A percentile compares a stretch with the other conserved stretches of the same genome.
These are phyloP conservation scores for Vitellaria paradoxa DNA, from an alignment of 179 eudicot genomes.

Conservation along the genomic window DNA sequence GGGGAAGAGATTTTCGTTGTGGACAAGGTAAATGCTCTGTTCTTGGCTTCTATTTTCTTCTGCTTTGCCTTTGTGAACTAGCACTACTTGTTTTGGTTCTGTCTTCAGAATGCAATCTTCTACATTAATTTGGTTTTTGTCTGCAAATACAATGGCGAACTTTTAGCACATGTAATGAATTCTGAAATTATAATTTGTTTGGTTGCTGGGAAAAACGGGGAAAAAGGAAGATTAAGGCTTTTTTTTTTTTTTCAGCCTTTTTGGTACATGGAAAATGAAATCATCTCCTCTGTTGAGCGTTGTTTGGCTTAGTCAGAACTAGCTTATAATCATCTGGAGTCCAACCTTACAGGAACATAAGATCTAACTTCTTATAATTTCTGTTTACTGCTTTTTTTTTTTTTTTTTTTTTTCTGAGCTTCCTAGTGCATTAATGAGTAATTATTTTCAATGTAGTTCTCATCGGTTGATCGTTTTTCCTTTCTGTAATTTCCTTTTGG, in stretches of 20 bases:
- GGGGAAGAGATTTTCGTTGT: slow-evolving; percentile 74
- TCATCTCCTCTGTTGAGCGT: background rate
- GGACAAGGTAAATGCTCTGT: slow-evolving; percentile 27
- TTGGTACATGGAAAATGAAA: background rate
- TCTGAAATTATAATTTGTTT: background rate
- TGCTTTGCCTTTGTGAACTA: background rate
- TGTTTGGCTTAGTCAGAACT: background rate
- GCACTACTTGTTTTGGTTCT: background rate
- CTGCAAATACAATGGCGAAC: background rate
- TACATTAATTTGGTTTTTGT: background rate
- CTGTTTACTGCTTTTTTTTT: background rate
- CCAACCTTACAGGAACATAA: background rate
- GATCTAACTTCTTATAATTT: background rate
- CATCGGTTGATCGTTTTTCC: background rate
- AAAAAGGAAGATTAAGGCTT: background rate
- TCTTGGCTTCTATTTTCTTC: background rate
- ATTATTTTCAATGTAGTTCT: background rate
- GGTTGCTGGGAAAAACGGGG: slow-evolving; percentile 5
- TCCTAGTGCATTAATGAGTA: background rate
- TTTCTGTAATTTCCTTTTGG: background rate
- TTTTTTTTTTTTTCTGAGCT: background rate
- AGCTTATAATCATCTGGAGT: background rate
- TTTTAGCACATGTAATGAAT: background rate
- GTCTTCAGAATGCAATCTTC: background rate
- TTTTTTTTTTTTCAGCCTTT: background rate